Percentiles rank a stretch among this genome's conserved stretches.
Conservation (phyloP, 2,329 filamentous ascomycete species). For the Moelleriella libera region DNA sequence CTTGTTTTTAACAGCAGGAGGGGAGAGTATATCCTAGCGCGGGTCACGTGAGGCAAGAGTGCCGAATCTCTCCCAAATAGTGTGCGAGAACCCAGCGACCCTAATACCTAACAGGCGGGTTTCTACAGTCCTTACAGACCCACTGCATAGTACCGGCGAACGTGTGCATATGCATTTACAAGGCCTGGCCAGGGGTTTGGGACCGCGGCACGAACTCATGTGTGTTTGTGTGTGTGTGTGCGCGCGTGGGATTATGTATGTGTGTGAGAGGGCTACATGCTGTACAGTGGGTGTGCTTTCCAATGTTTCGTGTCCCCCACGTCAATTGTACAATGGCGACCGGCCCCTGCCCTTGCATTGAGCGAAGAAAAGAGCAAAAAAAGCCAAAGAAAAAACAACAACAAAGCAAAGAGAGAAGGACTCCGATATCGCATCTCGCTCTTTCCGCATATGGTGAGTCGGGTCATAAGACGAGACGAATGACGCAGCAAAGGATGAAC, state of each 20-base stretch:
- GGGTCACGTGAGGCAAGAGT: background rate
- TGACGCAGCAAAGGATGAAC: background rate
- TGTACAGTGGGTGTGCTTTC: too few species aligned
- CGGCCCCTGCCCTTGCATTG: too few species aligned
- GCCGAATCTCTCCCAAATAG: background rate
- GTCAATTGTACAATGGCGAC: too few species aligned
- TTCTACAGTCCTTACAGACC: background rate
- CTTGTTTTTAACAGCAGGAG: background rate
- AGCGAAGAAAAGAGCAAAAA: background rate
- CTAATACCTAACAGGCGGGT: background rate
- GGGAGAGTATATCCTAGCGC: background rate
- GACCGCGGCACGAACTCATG: too few species aligned
- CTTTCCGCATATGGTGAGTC: background rate
- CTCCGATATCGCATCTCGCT: background rate
- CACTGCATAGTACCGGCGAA: too few species aligned
- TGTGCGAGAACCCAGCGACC: background rate
- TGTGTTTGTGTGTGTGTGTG: too few species aligned
- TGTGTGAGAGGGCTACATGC: too few species aligned
- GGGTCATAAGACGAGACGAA: background rate
- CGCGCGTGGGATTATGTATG: too few species aligned
- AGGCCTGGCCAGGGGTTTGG: too few species aligned
- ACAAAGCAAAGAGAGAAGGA: background rate
- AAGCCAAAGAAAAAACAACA: background rate
- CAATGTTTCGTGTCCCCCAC: too few species aligned
- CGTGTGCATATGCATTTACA: too few species aligned